phyloP scores from a whole-genome alignment of 352 stramenopile species.

The Peronospora destructor region DNA sequence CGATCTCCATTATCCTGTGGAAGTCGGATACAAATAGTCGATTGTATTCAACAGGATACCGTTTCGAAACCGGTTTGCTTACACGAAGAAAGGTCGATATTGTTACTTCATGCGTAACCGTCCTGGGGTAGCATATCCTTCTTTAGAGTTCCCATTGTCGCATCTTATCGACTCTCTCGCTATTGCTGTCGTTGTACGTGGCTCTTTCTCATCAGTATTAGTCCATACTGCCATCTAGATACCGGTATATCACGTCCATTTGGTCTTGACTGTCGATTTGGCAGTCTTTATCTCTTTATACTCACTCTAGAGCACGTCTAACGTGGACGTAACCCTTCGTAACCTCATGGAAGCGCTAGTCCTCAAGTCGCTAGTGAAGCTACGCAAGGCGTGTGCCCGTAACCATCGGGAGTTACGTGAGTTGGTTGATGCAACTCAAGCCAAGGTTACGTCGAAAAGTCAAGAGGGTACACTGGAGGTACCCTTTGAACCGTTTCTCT shows the following conservation, averaged over 20 bases:
- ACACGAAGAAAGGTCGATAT: no score
- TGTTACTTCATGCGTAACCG: no score
- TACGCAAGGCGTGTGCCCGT: constrained; percentile 67
- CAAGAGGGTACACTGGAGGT: constrained; percentile 36
- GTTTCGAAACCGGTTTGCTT: no score
- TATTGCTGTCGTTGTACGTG: no score
- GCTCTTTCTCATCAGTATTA: no score
- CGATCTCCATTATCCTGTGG: not conserved
- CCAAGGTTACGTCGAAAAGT: constrained; percentile 33
- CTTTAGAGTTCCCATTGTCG: no score
- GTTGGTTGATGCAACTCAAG: constrained; percentile 48
- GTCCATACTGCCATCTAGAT: not conserved
- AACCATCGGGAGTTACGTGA: constrained; percentile 73
- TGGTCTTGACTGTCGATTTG: not conserved
- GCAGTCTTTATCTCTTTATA: not conserved
- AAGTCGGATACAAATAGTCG: not conserved
- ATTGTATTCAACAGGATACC: not conserved
- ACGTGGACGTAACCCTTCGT: constrained; percentile 5
- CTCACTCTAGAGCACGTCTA: not conserved
- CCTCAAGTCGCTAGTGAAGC: constrained; percentile 66
- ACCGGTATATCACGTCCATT: not conserved
- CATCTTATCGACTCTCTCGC: no score
- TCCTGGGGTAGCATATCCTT: no score
- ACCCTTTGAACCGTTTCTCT: constrained; percentile 67
- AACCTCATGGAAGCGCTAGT: constrained; percentile 53